Evolutionary conservation across 768 basidiomycete species (phyloP).

Genomic region (Daedalea quercina): DNA sequence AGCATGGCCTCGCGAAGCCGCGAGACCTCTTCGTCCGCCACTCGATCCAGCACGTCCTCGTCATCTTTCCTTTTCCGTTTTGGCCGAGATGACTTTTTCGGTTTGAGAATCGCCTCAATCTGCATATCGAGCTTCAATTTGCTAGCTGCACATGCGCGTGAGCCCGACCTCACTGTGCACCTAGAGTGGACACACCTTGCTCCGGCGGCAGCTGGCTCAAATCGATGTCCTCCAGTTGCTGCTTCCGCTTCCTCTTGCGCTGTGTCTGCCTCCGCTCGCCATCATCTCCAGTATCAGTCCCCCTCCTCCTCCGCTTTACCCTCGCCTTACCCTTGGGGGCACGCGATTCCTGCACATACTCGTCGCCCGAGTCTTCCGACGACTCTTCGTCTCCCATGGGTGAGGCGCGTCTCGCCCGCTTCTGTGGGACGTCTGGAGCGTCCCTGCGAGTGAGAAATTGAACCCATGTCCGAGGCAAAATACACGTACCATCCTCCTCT

Average conservation of each 20-base stretch:
- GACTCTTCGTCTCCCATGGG: constrained; percentile 27
- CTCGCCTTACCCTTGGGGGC: constrained; percentile 14
- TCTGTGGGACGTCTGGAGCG: constrained; percentile 34
- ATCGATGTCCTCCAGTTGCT: constrained; percentile 51
- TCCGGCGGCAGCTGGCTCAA: constrained; percentile 67
- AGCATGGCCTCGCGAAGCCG: constrained; percentile 88
- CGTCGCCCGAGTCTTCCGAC: constrained; percentile 42
- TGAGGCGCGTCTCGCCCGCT: constrained; percentile 31
- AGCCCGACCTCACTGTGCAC: not conserved
- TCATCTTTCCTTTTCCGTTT: constrained; percentile 72
- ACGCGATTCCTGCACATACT: constrained; percentile 34
- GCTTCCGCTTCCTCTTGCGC: constrained; percentile 56
- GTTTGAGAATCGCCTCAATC: constrained; percentile 82
- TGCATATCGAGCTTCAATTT: constrained; percentile 76
- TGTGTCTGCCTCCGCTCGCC: constrained; percentile 20
- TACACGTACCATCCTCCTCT: constrained; percentile 45
- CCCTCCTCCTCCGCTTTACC: constrained; percentile 16
- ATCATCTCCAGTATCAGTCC: constrained; percentile 18
- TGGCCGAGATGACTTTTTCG: constrained; percentile 59
- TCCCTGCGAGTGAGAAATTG: constrained; percentile 2
- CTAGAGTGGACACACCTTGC: constrained; percentile 45
- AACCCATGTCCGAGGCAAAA: not conserved
- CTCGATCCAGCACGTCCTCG: constrained; percentile 77
- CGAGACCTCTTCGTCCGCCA: constrained; percentile 87
- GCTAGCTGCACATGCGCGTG: constrained; percentile 41